Evolutionary conservation across 1,284 basidiomycete genomes (phyloP), one percentile per base, ranked within the genome.

Genomic region (Cystobasidiaceae sp.): DNA sequence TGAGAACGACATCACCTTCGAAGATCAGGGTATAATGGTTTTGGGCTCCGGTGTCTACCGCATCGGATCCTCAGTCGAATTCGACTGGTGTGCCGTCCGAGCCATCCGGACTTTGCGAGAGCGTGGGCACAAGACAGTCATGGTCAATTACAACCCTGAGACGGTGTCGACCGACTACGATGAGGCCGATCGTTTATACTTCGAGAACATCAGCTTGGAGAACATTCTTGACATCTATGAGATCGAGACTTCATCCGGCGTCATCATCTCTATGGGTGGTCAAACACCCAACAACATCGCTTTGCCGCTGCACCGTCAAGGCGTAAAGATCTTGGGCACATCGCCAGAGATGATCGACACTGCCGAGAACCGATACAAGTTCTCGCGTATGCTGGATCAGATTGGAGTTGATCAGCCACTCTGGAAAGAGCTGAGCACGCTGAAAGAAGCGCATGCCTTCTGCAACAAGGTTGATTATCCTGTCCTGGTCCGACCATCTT

Each of bases 111-210:
- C 94, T 0, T 82, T 98, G 44, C 90, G 94, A 66, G 88, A 94
- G 46, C 87, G 89, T 75, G 93, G 93, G n/a, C 81, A 91, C 69
- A 92, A 91, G 75, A 97, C 96, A 7, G 86, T 97, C 79, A 98
- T 97, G 96, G 89, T 98, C 80, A 98, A 97, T 81, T 97, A 97
- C 80, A 97, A 97, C 78, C 94, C 94, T 25, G 96, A 98, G 81
- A 98, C 94, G 0, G 94, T 98, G 75, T 93, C 90, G 75, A 97
- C 96, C 49, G 96, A 98, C 78, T 98, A 97, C 78, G 94, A 98
- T 79, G 96, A 98, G 77, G 94, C 94, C 28, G 94, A 98, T 78
- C 85, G 92, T 44, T 83, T 98, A 46, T 98, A 98, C 82, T 98
- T 98, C 77, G 94, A 98, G 80, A 97, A 96, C 78, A 97, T 98